These are phyloP conservation scores for Durio zibethinus DNA, from an alignment of 345 rosid species.

Conservation along the genomic window DNA sequence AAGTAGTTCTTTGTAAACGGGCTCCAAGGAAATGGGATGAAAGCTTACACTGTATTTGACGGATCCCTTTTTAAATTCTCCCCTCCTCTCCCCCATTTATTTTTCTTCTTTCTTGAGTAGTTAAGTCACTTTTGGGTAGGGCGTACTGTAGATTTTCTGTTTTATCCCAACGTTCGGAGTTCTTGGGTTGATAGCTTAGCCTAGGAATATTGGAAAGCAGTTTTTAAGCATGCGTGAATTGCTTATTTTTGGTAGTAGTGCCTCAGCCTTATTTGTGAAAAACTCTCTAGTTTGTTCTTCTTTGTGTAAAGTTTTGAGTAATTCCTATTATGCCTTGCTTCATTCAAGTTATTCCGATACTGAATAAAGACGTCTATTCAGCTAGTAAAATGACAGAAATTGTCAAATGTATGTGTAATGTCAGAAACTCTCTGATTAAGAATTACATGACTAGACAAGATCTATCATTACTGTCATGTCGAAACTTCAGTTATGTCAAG, in stretches of 20 bases:
- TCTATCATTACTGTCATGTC: not conserved
- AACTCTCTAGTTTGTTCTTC: not conserved
- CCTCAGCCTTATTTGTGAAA: not conserved
- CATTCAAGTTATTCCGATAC: not conserved
- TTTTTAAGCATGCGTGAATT: not conserved
- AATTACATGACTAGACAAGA: not conserved
- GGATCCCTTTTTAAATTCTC: not conserved
- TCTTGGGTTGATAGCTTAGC: slow-evolving; percentile 5
- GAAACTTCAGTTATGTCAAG: not conserved
- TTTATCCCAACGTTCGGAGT: not conserved
- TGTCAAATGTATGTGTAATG: not conserved
- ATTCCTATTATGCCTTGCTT: not conserved
- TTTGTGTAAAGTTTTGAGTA: not conserved
- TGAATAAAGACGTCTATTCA: not conserved
- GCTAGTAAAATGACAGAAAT: not conserved
- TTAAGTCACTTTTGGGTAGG: not conserved
- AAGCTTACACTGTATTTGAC: not conserved
- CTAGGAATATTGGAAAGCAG: not conserved
- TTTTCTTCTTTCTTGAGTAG: not conserved
- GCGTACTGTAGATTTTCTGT: not conserved
- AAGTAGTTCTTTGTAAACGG: not conserved
- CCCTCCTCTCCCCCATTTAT: not conserved
- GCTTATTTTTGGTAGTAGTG: not conserved
- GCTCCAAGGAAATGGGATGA: not conserved
- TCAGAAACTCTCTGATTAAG: not conserved